A percentile compares a stretch with the other conserved stretches of the same genome.
Conservation (phyloP, 129 eudicot species). For the Helichrysum umbraculigerum region DNA sequence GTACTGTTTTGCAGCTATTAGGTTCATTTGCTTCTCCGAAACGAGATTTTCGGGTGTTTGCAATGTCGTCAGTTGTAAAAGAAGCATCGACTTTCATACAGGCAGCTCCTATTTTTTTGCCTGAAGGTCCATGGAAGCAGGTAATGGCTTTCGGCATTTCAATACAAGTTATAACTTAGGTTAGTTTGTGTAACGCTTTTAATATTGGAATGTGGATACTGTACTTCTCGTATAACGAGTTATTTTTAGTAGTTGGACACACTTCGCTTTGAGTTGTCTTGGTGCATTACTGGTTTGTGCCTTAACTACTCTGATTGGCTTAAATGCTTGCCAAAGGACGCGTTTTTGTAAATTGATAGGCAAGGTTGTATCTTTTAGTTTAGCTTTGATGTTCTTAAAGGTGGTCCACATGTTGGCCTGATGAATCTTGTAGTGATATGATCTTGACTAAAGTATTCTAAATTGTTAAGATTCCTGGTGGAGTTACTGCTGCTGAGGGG, state of each 20-base stretch:
- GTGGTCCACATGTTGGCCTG: constrained; percentile 7
- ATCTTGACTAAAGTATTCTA: not conserved
- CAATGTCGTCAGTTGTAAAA: constrained; percentile 39
- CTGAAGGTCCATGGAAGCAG: constrained; percentile 94
- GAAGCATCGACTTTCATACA: constrained; percentile 64
- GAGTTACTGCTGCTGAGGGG: constrained; percentile 93
- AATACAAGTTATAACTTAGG: not conserved
- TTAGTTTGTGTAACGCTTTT: not conserved
- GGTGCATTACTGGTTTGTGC: not conserved
- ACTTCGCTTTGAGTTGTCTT: not conserved
- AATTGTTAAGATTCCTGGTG: constrained; percentile 74
- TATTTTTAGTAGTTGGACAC: not conserved
- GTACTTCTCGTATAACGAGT: not conserved
- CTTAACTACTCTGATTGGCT: not conserved
- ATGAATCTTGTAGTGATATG: not conserved
- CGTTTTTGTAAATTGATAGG: not conserved
- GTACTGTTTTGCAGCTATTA: constrained; percentile 2
- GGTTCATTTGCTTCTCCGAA: constrained; percentile 25
- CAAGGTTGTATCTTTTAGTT: not conserved
- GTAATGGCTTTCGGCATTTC: constrained; percentile 35
- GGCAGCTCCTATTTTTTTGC: constrained; percentile 84
- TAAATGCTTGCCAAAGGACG: not conserved
- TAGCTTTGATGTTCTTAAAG: not conserved
- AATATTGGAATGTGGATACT: not conserved
- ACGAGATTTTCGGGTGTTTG: constrained; percentile 39